Percentiles rank a stretch among this genome's conserved stretches.
These are phyloP conservation scores for Corynascus novoguineensis DNA, from an alignment of 495 filamentous ascomycete species.

Conservation along the genomic window DNA sequence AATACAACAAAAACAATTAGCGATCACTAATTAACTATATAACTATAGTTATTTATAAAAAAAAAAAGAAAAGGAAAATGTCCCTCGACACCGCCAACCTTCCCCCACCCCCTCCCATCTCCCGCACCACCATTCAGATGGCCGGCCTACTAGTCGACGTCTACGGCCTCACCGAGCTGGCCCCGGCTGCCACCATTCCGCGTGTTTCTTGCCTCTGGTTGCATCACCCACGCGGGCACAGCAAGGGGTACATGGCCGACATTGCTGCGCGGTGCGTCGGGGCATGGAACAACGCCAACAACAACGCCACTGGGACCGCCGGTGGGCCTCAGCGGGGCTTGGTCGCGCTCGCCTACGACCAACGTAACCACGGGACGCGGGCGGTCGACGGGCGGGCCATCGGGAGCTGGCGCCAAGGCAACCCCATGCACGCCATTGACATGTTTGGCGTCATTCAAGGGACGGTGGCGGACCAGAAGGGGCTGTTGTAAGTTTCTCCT, in stretches of 20 bases:
- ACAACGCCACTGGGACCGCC: too few relatives aligned
- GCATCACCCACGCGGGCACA: slow-evolving; percentile 68
- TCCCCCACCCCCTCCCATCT: slow-evolving; percentile 45
- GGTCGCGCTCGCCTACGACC: slow-evolving; percentile 79
- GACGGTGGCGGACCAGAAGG: slow-evolving; percentile 66
- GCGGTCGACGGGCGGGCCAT: slow-evolving; percentile 56
- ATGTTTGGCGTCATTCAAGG: slow-evolving; percentile 66
- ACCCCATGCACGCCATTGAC: slow-evolving; percentile 77
- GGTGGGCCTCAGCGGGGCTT: too few relatives aligned
- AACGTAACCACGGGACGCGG: slow-evolving; percentile 81
- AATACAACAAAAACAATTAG: too few relatives aligned
- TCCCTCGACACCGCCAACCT: slow-evolving; percentile 13
- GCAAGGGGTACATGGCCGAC: slow-evolving; percentile 62
- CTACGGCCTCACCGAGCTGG: slow-evolving; percentile 72
- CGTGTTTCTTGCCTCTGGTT: slow-evolving; percentile 75
- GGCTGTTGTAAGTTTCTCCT: slow-evolving; percentile 23
- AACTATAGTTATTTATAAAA: too few relatives aligned
- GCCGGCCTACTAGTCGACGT: slow-evolving; percentile 71
- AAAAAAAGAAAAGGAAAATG: slow-evolving; percentile 5
- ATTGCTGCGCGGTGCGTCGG: slow-evolving; percentile 35
- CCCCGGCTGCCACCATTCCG: slow-evolving; percentile 37
- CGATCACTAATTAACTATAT: too few relatives aligned
- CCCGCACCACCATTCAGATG: slow-evolving; percentile 57
- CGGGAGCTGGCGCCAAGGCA: slow-evolving; percentile 72
- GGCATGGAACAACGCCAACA: slow-evolving; percentile 40